These are phyloP conservation scores for Neonothopanus nambi DNA, from an alignment of 1,284 basidiomycete species.

Conservation along the genomic window DNA sequence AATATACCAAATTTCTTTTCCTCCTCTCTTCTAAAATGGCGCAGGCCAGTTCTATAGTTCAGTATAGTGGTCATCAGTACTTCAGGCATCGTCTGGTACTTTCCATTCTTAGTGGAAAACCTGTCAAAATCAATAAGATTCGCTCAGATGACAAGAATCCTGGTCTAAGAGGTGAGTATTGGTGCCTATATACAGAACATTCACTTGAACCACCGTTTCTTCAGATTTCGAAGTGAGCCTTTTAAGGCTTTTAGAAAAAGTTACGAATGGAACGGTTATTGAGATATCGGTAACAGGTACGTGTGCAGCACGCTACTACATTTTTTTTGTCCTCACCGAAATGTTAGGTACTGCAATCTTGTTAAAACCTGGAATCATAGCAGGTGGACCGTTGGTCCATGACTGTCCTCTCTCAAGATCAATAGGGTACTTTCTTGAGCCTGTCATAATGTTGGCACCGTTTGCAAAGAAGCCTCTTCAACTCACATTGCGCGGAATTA, in stretches of 20 bases:
- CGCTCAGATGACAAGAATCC: conserved; percentile 92
- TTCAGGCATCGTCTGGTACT: conserved; percentile 87
- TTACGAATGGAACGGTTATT: conserved; percentile 93
- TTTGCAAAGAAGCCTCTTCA: conserved; percentile 90
- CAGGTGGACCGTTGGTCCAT: conserved; percentile 82
- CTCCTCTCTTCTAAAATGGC: conserved; percentile 35
- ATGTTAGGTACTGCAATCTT: conserved; percentile 82
- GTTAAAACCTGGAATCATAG: conserved; percentile 90
- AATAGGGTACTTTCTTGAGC: conserved; percentile 94
- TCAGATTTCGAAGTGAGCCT: conserved; percentile 93
- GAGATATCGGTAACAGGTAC: conserved; percentile 95
- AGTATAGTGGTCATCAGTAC: conserved; percentile 80
- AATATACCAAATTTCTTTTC: not conserved
- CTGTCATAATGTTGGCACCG: conserved; percentile 86
- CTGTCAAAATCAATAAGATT: conserved; percentile 88
- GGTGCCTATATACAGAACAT: conserved; percentile 6
- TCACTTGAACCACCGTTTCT: not conserved
- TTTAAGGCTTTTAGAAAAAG: conserved; percentile 85
- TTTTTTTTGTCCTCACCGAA: conserved; percentile 8
- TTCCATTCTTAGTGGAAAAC: conserved; percentile 85
- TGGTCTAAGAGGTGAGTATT: conserved; percentile 75
- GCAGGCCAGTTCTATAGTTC: conserved; percentile 42
- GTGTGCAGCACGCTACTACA: conserved; percentile 20
- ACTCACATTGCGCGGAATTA: conserved; percentile 86
- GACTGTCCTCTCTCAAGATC: conserved; percentile 87